phyloP scores from a whole-genome alignment of 441 rosid genomes.

The Bocquillonia castaneifolia region DNA sequence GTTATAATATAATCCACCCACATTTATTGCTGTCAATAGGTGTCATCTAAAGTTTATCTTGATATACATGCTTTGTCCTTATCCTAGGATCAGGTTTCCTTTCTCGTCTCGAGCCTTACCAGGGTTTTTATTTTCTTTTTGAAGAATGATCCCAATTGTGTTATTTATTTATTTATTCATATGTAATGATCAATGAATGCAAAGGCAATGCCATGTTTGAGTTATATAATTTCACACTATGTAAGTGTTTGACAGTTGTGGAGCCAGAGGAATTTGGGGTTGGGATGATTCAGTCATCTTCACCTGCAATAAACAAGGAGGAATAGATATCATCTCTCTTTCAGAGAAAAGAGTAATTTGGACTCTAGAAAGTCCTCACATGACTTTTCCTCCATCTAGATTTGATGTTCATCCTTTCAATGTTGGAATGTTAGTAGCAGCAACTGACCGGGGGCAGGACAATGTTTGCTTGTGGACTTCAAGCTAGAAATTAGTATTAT shows the following conservation, averaged over 20 bases:
- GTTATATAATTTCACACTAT: background rate
- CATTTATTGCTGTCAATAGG: background rate
- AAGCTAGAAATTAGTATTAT: slow-evolving; percentile 18
- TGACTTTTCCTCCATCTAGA: slow-evolving; percentile 59
- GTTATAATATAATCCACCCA: background rate
- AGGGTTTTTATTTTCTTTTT: background rate
- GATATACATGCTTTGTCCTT: background rate
- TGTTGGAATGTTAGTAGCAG: slow-evolving; percentile 68
- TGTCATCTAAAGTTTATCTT: background rate
- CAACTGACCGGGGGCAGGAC: slow-evolving; percentile 65
- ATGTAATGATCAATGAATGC: background rate
- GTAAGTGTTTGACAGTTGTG: background rate
- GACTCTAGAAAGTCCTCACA: slow-evolving; percentile 40
- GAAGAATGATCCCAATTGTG: background rate
- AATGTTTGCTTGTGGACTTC: slow-evolving; percentile 73
- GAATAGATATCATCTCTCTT: slow-evolving; percentile 58
- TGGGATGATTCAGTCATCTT: slow-evolving; percentile 78
- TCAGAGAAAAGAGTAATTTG: slow-evolving; percentile 28
- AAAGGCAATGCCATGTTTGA: background rate
- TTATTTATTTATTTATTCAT: background rate
- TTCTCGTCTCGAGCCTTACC: too few species aligned
- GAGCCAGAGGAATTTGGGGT: slow-evolving; percentile 71
- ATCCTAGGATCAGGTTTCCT: background rate
- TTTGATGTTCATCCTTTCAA: slow-evolving; percentile 56
- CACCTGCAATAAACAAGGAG: slow-evolving; percentile 53